Conservation (phyloP, 208 protist genomes). For the Trypanosoma platydactyli region DNA sequence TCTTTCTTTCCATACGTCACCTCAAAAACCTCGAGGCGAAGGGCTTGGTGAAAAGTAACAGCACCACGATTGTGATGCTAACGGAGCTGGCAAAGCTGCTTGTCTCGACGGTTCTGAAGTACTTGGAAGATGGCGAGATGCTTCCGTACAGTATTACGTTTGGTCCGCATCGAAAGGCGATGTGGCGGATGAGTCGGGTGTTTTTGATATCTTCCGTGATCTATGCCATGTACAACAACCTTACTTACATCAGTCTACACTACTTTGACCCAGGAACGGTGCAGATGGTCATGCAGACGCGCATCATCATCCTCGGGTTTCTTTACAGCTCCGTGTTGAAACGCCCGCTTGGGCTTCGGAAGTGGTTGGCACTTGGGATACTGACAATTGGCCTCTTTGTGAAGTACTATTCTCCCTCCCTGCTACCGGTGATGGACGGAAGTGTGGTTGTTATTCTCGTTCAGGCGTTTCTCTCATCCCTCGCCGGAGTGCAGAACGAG, state of each 20-base stretch:
- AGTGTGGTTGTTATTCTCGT: slow-evolving; percentile 44
- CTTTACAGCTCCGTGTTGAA: slow-evolving; percentile 47
- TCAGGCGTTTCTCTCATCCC: slow-evolving; percentile 55
- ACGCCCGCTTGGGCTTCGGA: slow-evolving; percentile 32
- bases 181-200: slow-evolving; percentile 45
- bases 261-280: slow-evolving; percentile 68
- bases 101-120: slow-evolving; percentile 49
- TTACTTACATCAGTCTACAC: slow-evolving; percentile 71
- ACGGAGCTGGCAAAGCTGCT: slow-evolving; percentile 55
- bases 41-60: slow-evolving; percentile 34
- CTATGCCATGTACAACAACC: slow-evolving; percentile 87
- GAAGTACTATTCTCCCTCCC: slow-evolving; percentile 51
- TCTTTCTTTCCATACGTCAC: slow-evolving; percentile 56
- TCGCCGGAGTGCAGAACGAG: slow-evolving; percentile 79
- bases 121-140: slow-evolving; percentile 40
- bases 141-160: slow-evolving; percentile 33
- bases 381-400: slow-evolving; percentile 50
- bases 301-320: slow-evolving; percentile 65
- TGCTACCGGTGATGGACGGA: slow-evolving; percentile 24
- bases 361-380: slow-evolving; percentile 52
- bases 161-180: slow-evolving; percentile 14
- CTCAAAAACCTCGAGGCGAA: slow-evolving; percentile 29
- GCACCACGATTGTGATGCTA: slow-evolving; percentile 39
- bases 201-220: slow-evolving; percentile 57
- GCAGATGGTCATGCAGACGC: slow-evolving; percentile 79